phyloP scores from a whole-genome alignment of 768 basidiomycete genomes.

The Termitomyces sp. region DNA sequence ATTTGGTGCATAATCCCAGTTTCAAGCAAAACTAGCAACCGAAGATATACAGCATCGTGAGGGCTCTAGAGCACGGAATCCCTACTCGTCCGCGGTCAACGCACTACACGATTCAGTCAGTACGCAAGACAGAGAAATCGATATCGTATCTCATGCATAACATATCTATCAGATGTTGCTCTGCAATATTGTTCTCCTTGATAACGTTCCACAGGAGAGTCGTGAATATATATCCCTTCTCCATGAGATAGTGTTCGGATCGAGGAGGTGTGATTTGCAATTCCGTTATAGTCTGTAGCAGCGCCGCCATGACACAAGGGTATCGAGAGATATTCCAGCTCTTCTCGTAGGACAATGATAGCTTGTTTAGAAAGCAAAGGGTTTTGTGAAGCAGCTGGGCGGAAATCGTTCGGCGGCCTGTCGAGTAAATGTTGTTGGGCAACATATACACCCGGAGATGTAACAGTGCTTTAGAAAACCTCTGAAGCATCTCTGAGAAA shows the following conservation, averaged over 20 bases:
- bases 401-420: conserved; percentile 55
- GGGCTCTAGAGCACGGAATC: conserved; percentile 93
- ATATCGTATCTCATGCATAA: conserved; percentile 89
- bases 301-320: conserved; percentile 67
- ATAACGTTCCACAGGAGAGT: conserved; percentile 98
- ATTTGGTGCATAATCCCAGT: conserved; percentile 86
- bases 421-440: conserved; percentile 82
- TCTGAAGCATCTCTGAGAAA: conserved; percentile 91
- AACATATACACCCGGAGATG: conserved; percentile 66
- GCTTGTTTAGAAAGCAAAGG: conserved; percentile 94
- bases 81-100: conserved; percentile 96
- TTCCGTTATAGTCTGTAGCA: conserved; percentile 71
- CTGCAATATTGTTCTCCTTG: conserved; percentile 98
- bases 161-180: conserved; percentile 99
- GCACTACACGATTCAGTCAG: conserved; percentile 51
- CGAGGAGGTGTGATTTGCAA: conserved; percentile 76
- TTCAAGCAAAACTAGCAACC: conserved; percentile 92
- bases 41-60: conserved; percentile 97
- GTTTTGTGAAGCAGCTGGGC: conserved; percentile 72
- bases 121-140: neutral
- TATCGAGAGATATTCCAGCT: conserved; percentile 97
- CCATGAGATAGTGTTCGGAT: conserved; percentile 86
- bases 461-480: conserved; percentile 84
- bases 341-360: conserved; percentile 96
- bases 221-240: conserved; percentile 91